A percentile compares a stretch with the other conserved stretches of the same genome.
These are phyloP conservation scores for Fraxinus anomala DNA, from an alignment of 257 asterid genomes.

Conservation along the genomic window DNA sequence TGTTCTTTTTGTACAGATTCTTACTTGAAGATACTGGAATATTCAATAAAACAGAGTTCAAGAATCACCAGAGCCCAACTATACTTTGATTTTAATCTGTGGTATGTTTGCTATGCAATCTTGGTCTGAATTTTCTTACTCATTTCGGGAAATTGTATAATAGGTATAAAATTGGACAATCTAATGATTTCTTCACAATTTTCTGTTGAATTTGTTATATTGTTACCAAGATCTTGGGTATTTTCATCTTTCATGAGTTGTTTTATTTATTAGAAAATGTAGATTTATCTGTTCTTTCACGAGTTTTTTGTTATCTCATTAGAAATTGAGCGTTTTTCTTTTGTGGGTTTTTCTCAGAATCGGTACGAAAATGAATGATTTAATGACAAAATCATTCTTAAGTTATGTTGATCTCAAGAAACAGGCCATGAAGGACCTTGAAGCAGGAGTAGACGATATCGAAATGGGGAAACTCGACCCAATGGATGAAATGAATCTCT, in stretches of 20 bases:
- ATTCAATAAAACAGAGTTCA: not conserved
- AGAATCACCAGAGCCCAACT: not conserved
- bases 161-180: not conserved
- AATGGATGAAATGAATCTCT: conserved; percentile 49
- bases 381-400: conserved; percentile 73
- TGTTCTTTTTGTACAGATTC: conserved; percentile 16
- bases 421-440: conserved; percentile 66
- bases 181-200: not conserved
- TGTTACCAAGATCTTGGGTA: not conserved
- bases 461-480: conserved; percentile 77
- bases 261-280: not conserved
- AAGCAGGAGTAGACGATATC: conserved; percentile 44
- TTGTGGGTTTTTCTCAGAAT: conserved; percentile 33
- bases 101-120: conserved; percentile 14
- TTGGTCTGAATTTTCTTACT: not conserved
- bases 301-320: not conserved
- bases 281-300: not conserved
- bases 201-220: not conserved
- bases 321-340: not conserved
- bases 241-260: not conserved
- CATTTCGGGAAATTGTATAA: not conserved
- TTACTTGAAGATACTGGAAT: conserved; percentile 16
- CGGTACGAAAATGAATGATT: conserved; percentile 68
- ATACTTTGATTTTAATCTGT: conserved; percentile 17
- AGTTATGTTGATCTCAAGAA: conserved; percentile 82